Percentiles rank a stretch among this genome's conserved stretches.
Conservation (phyloP, 2,329 filamentous ascomycete species). For the Neonectria faginata region DNA sequence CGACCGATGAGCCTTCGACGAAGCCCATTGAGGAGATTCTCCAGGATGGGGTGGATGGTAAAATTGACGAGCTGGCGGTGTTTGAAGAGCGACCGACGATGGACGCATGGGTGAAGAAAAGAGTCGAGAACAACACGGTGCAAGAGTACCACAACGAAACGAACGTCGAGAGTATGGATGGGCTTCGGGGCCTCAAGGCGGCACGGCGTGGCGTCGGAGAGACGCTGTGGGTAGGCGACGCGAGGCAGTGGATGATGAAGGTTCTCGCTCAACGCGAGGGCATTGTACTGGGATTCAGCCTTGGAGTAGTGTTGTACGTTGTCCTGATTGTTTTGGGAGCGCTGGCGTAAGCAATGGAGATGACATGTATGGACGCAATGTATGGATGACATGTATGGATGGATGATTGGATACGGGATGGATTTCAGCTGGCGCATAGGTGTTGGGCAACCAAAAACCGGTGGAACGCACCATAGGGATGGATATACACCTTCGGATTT, state of each 20-base stretch:
- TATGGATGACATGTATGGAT: slow-evolving; percentile 33
- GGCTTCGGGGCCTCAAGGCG: slow-evolving; percentile 66
- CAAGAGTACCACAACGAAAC: slow-evolving; percentile 66
- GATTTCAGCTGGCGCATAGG: slow-evolving; percentile 24
- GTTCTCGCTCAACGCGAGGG: slow-evolving; percentile 49
- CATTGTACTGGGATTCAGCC: slow-evolving; percentile 49
- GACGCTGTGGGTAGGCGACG: slow-evolving; percentile 58
- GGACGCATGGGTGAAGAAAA: slow-evolving; percentile 62
- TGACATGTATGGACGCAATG: slow-evolving; percentile 38
- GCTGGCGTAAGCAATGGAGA: slow-evolving; percentile 32
- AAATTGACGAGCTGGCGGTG: slow-evolving; percentile 53
- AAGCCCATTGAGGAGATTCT: slow-evolving; percentile 43
- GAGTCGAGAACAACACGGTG: slow-evolving; percentile 61
- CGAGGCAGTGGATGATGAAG: slow-evolving; percentile 43
- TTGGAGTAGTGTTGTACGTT: slow-evolving; percentile 48
- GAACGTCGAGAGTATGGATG: slow-evolving; percentile 69
- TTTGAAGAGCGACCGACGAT: slow-evolving; percentile 69
- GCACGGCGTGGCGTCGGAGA: slow-evolving; percentile 64
- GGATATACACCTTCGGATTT: slow-evolving; percentile 21
- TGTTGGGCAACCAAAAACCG: slow-evolving; percentile 26
- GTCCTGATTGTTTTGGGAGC: slow-evolving; percentile 40
- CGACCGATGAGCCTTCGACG: slow-evolving; percentile 38
- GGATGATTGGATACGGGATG: slow-evolving; percentile 25
- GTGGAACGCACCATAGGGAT: slow-evolving; percentile 19
- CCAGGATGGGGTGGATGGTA: slow-evolving; percentile 39